A percentile compares a stretch with the other conserved stretches of the same genome.
These are phyloP conservation scores for Kodamaea plutei DNA, from an alignment of 1,139 yeast genomes.

Conservation along the genomic window DNA sequence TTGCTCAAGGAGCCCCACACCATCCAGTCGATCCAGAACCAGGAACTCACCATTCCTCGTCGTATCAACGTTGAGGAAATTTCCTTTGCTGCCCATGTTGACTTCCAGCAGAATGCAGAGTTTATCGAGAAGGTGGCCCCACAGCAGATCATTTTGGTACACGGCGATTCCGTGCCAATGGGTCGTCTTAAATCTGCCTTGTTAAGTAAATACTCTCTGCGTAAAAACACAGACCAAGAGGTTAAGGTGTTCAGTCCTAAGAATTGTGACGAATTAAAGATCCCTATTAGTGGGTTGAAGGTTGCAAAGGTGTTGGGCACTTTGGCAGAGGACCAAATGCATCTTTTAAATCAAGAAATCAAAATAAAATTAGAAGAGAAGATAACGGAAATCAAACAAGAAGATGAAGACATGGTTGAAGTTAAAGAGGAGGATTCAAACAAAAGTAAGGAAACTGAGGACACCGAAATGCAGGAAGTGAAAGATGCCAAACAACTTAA, in stretches of 20 bases:
- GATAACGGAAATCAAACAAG: conserved; percentile 16
- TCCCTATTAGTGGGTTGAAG: conserved; percentile 79
- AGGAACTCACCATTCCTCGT: conserved; percentile 82
- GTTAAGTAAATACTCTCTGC: conserved; percentile 74
- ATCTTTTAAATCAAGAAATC: conserved; percentile 28
- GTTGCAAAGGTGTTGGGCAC: conserved; percentile 83
- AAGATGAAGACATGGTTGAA: conserved; percentile 6
- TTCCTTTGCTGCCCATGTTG: conserved; percentile 98
- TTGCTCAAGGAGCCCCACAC: conserved; percentile 84
- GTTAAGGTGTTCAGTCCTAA: conserved; percentile 92
- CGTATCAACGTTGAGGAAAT: conserved; percentile 89
- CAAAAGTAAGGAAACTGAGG: conserved; percentile 3
- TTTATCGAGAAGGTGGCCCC: conserved; percentile 89
- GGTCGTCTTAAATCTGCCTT: conserved; percentile 93
- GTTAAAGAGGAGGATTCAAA: conserved; percentile 4
- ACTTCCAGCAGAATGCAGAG: conserved; percentile 86
- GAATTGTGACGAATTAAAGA: conserved; percentile 75
- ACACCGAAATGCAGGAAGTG: conserved; percentile 5
- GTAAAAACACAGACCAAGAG: conserved; percentile 85
- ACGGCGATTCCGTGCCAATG: conserved; percentile 98
- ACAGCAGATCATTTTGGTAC: conserved; percentile 79
- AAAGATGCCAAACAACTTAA: not conserved
- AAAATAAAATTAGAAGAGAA: conserved; percentile 20
- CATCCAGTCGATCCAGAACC: conserved; percentile 74
- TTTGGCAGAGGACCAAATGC: conserved; percentile 55